These are phyloP conservation scores for Wickerhamomyces bovis DNA, from an alignment of 805 yeast species.

Conservation along the genomic window DNA sequence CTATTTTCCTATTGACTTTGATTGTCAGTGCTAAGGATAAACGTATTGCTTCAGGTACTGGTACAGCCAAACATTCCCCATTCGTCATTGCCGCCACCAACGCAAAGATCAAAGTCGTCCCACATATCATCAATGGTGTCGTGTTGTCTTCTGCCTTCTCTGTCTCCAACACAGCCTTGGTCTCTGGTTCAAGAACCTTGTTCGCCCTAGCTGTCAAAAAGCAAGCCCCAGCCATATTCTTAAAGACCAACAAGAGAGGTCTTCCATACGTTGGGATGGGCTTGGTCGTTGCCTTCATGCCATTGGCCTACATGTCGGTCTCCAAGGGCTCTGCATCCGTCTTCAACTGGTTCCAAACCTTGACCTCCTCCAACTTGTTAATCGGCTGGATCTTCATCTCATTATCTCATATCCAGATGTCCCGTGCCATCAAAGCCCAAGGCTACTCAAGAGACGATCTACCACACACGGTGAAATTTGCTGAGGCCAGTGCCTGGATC, in stretches of 20 bases:
- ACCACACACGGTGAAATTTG: constrained; percentile 13
- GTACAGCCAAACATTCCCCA: constrained; percentile 29
- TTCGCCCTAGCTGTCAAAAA: constrained; percentile 32
- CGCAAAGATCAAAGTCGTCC: constrained; percentile 35
- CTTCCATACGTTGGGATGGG: constrained; percentile 26
- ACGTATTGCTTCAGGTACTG: constrained; percentile 25
- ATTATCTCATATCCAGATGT: constrained; percentile 26
- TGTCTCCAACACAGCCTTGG: constrained; percentile 28
- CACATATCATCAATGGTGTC: constrained; percentile 32
- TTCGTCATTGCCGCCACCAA: constrained; percentile 40
- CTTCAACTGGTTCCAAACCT: constrained; percentile 30
- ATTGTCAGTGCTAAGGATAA: constrained; percentile 27
- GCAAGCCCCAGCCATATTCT: constrained; percentile 31
- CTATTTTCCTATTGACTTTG: constrained; percentile 28
- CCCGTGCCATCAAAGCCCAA: constrained; percentile 36
- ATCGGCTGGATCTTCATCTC: constrained; percentile 29
- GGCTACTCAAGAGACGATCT: constrained; percentile 17
- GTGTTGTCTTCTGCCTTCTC: constrained; percentile 35
- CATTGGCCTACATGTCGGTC: constrained; percentile 32
- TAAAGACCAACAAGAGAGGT: constrained; percentile 28
- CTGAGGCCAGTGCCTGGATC: constrained; percentile 28
- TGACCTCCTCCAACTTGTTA: constrained; percentile 28
- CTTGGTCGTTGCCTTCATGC: constrained; percentile 24
- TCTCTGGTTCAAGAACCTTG: constrained; percentile 27
- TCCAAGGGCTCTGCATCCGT: constrained; percentile 26